Percentiles rank a stretch among this genome's conserved stretches.
Conservation (phyloP, 495 filamentous ascomycete genomes). For the Paragyromitra xinjiangensis region DNA sequence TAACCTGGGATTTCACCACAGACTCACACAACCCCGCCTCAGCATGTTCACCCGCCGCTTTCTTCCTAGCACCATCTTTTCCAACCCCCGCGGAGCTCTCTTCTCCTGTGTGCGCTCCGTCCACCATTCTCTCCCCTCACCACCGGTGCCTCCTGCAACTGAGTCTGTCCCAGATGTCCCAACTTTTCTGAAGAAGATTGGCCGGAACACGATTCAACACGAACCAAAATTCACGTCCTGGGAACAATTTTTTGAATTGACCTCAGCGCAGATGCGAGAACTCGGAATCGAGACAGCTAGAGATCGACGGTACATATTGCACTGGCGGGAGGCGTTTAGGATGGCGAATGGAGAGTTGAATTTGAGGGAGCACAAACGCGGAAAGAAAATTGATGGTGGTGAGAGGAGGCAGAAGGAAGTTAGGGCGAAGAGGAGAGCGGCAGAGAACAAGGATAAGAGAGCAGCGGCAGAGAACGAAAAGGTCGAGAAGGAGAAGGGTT, state of each 20-base stretch:
- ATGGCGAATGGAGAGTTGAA: slow-evolving; percentile 35
- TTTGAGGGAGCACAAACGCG: slow-evolving; percentile 64
- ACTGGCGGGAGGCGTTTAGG: slow-evolving; percentile 84
- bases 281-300: slow-evolving; percentile 87
- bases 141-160: slow-evolving; percentile 73
- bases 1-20: background rate
- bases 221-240: slow-evolving; percentile 80
- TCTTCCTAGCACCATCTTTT: slow-evolving; percentile 26
- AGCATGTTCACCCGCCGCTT: slow-evolving; percentile 46
- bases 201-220: slow-evolving; percentile 82
- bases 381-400: slow-evolving; percentile 94
- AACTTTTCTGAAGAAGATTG: slow-evolving; percentile 92
- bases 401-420: slow-evolving; percentile 89
- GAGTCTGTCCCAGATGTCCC: slow-evolving; percentile 84
- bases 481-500: slow-evolving; percentile 46
- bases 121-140: slow-evolving; percentile 54
- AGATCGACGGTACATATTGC: slow-evolving; percentile 79
- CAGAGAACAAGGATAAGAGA: slow-evolving; percentile 50
- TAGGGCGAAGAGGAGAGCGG: slow-evolving; percentile 68
- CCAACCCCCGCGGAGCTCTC: slow-evolving; percentile 38
- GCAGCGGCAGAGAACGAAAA: slow-evolving; percentile 37
- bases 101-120: slow-evolving; percentile 42
- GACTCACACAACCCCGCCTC: background rate
- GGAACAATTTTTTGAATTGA: slow-evolving; percentile 84
- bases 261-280: slow-evolving; percentile 77